Conservation (phyloP, 495 filamentous ascomycete genomes). For the Neurospora sublineolata region DNA sequence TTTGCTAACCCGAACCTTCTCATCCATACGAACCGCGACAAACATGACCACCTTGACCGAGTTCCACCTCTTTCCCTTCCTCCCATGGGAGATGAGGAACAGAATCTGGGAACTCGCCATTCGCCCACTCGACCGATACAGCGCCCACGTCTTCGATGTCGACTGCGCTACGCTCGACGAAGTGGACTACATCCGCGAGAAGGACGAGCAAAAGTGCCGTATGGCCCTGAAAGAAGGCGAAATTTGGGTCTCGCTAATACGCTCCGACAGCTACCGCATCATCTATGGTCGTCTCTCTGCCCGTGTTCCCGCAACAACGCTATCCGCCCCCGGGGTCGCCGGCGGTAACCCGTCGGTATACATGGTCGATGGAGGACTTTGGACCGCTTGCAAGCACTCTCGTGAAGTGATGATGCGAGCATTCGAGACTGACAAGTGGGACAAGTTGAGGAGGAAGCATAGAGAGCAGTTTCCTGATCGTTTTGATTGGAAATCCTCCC, state of each 20-base stretch:
- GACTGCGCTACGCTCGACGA: not conserved
- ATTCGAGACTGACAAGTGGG: not conserved
- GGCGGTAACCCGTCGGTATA: not conserved
- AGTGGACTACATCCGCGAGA: not conserved
- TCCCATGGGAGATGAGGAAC: not conserved
- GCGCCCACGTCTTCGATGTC: not conserved
- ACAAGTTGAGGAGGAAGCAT: not conserved
- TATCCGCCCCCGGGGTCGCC: not conserved
- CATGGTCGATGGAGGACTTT: not conserved
- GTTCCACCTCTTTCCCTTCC: not conserved
- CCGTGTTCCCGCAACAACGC: not conserved
- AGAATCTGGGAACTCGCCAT: not conserved
- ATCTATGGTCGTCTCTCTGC: not conserved
- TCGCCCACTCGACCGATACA: not conserved
- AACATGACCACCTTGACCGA: not conserved
- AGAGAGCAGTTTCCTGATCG: not conserved
- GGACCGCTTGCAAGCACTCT: not conserved
- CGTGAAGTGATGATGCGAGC: not conserved
- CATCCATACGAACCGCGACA: not conserved
- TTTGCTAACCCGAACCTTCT: not conserved
- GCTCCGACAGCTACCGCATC: too few species aligned
- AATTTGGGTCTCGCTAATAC: not conserved
- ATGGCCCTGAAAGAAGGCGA: not conserved
- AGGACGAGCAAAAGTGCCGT: not conserved
- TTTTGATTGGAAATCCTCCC: too few species aligned